Conservation (phyloP, 805 yeast species). For the Brettanomyces nanus region DNA sequence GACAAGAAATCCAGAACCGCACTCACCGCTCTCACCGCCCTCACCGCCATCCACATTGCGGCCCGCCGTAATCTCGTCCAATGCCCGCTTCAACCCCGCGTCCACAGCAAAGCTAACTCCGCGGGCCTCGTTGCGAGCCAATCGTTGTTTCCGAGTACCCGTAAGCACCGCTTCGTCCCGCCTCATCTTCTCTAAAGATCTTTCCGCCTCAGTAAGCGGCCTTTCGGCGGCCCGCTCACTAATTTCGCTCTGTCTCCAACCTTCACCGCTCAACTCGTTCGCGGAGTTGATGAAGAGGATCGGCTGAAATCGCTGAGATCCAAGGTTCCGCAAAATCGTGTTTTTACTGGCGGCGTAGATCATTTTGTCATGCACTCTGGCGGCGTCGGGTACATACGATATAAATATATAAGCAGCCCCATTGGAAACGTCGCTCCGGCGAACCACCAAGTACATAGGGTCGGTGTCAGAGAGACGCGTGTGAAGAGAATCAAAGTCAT, state of each 20-base stretch:
- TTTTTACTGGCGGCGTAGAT: slow-evolving; percentile 86
- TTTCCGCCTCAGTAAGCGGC: slow-evolving; percentile 55
- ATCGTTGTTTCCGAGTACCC: neutral
- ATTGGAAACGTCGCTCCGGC: slow-evolving; percentile 21
- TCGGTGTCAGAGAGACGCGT: slow-evolving; percentile 25
- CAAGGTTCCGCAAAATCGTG: slow-evolving; percentile 67
- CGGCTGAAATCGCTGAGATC: slow-evolving; percentile 43
- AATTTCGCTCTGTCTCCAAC: slow-evolving; percentile 35
- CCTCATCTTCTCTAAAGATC: slow-evolving; percentile 37
- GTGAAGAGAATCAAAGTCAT: slow-evolving; percentile 30
- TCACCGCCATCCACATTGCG: neutral
- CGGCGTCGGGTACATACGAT: slow-evolving; percentile 79
- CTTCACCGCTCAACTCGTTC: slow-evolving; percentile 43
- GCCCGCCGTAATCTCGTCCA: too few species aligned
- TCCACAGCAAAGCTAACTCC: slow-evolving; percentile 5
- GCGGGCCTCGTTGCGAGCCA: slow-evolving; percentile 30
- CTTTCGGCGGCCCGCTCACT: slow-evolving; percentile 30
- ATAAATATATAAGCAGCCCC: slow-evolving; percentile 44
- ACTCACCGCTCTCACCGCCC: slow-evolving; percentile 1
- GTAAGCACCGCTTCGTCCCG: slow-evolving; percentile 28
- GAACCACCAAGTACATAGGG: slow-evolving; percentile 45
- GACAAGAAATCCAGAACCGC: neutral
- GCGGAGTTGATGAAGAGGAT: slow-evolving; percentile 48
- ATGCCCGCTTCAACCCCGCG: neutral
- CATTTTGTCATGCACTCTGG: slow-evolving; percentile 82